Percentiles rank a stretch among this genome's conserved stretches.
Conservation (phyloP, 2,329 filamentous ascomycete genomes). For the Domatiomyces globalis region DNA sequence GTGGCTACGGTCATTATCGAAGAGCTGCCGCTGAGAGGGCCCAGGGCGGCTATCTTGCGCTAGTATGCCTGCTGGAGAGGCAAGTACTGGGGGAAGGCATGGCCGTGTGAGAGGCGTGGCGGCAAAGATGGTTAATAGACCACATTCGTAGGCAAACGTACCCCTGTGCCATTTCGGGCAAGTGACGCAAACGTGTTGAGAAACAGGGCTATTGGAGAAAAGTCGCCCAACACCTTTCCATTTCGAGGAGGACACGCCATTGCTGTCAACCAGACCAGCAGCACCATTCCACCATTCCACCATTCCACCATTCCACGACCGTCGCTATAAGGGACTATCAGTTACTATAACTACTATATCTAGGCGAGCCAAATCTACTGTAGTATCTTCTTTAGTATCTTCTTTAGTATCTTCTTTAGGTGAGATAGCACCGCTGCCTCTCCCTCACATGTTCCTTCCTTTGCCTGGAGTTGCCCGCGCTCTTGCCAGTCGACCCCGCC, state of each 20-base stretch:
- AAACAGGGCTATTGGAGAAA: too few relatives aligned
- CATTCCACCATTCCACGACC: too few relatives aligned
- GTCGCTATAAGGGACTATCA: neutral
- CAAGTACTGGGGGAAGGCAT: neutral
- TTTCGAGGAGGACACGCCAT: too few relatives aligned
- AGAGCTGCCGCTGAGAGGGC: neutral
- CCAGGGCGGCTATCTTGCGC: neutral
- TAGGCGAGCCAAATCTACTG: neutral
- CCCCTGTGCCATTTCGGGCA: too few relatives aligned
- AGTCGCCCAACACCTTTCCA: too few relatives aligned
- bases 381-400: neutral
- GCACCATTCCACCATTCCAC: too few relatives aligned
- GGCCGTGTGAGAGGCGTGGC: too few relatives aligned
- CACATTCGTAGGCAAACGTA: too few relatives aligned
- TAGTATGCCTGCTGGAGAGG: neutral
- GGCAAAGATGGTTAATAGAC: too few relatives aligned
- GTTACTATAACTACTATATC: neutral
- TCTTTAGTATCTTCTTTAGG: neutral
- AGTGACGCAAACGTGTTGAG: too few relatives aligned
- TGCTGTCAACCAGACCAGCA: too few relatives aligned
- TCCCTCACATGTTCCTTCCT: neutral
- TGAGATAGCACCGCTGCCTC: neutral
- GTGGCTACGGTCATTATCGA: slow-evolving; percentile 1
- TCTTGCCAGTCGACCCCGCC: neutral
- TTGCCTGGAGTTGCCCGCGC: neutral